Conservation (phyloP, 129 eudicot species). For the Centaurea solstitialis region DNA sequence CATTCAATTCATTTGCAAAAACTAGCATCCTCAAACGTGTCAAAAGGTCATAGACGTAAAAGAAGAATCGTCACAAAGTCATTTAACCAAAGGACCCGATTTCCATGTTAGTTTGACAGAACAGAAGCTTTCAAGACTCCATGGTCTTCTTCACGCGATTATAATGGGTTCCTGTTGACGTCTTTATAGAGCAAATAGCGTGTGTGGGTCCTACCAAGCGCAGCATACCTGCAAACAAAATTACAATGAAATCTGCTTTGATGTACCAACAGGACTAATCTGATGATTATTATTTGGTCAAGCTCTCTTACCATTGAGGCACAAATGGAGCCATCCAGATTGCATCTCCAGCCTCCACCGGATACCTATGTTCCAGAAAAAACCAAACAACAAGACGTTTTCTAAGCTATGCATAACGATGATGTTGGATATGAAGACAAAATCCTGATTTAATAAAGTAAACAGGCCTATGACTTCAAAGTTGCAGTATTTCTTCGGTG, state of each 20-base stretch:
- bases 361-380: slow-evolving; percentile 60
- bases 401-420: not conserved
- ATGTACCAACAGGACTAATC: not conserved
- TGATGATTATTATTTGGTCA: not conserved
- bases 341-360: slow-evolving; percentile 92
- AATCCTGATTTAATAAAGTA: too few species aligned
- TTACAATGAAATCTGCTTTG: slow-evolving; percentile 1
- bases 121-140: slow-evolving; percentile 15
- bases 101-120: not conserved
- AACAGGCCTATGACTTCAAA: too few species aligned
- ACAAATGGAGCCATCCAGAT: slow-evolving; percentile 99
- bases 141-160: slow-evolving; percentile 7
- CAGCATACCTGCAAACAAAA: slow-evolving; percentile 87
- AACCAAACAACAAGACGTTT: not conserved
- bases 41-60: not conserved
- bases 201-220: slow-evolving; percentile 79
- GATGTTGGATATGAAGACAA: too few species aligned
- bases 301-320: slow-evolving; percentile 80
- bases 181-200: slow-evolving; percentile 95
- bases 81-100: not conserved
- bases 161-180: slow-evolving; percentile 84
- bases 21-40: not conserved
- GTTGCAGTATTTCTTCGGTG: not conserved
- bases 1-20: too few species aligned
- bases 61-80: too few species aligned